These are phyloP conservation scores for Barnettozyma salicaria DNA, from an alignment of 805 yeast species.

Conservation along the genomic window DNA sequence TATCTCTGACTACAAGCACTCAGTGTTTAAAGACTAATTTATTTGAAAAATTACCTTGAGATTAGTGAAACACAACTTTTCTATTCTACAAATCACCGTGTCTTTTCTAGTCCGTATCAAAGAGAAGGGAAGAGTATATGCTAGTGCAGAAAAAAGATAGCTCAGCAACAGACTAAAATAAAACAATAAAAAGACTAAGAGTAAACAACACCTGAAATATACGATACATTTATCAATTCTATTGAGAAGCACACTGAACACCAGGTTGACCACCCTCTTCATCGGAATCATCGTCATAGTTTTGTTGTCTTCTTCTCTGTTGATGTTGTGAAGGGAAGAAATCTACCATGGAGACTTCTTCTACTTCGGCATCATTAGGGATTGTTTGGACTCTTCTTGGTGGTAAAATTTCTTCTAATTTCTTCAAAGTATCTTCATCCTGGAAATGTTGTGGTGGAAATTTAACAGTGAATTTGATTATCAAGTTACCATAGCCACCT, in stretches of 20 bases:
- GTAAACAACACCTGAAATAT: background rate
- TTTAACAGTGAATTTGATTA: constrained; percentile 77
- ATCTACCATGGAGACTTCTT: constrained; percentile 69
- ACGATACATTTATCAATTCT: constrained; percentile 20
- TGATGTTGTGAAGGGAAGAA: constrained; percentile 60
- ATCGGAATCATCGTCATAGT: constrained; percentile 53
- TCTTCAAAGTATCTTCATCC: constrained; percentile 63
- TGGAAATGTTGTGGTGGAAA: constrained; percentile 80
- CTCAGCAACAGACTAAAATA: constrained; percentile 1
- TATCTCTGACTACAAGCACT: too few species aligned
- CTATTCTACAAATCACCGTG: constrained; percentile 6
- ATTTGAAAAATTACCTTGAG: background rate
- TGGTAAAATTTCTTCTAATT: constrained; percentile 75
- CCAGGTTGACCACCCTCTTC: constrained; percentile 59
- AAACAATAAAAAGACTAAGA: background rate
- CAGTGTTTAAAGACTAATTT: too few species aligned
- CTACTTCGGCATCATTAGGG: constrained; percentile 72
- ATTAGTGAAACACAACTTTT: constrained; percentile 2
- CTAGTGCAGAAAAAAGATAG: too few species aligned
- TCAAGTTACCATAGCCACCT: constrained; percentile 85
- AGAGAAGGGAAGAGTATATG: too few species aligned
- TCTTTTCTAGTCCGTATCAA: too few species aligned
- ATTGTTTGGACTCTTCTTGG: constrained; percentile 48
- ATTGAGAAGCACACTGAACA: constrained; percentile 94
- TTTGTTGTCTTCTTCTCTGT: constrained; percentile 31